phyloP scores from a whole-genome alignment of 768 basidiomycete species.

The Tubosaeta sp. region DNA sequence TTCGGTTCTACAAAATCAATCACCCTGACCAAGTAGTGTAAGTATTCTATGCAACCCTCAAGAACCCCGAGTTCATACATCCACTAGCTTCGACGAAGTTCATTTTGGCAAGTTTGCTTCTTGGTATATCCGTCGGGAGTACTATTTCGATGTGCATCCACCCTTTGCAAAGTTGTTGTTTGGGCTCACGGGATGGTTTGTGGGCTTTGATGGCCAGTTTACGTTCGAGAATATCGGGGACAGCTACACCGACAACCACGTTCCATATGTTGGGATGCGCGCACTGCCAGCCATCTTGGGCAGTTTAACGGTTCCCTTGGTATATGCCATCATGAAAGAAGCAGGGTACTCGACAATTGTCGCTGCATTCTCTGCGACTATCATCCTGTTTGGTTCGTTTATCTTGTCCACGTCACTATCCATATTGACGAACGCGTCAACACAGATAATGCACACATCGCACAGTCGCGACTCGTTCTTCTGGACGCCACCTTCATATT shows the following conservation, averaged over 20 bases:
- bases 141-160: constrained; percentile 99
- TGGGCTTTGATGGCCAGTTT: constrained; percentile 93
- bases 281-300: constrained; percentile 89
- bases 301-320: constrained; percentile 83
- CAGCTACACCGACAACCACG: constrained; percentile 78
- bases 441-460: constrained; percentile 91
- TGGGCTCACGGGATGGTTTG: constrained; percentile 92
- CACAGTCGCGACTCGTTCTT: constrained; percentile 94
- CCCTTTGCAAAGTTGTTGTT: constrained; percentile 95
- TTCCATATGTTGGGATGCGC: constrained; percentile 93
- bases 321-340: constrained; percentile 98
- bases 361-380: constrained; percentile 80
- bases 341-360: constrained; percentile 91
- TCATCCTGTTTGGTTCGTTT: constrained; percentile 83
- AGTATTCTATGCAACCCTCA: constrained; percentile 31
- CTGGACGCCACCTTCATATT: constrained; percentile 92
- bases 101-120: constrained; percentile 98
- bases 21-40: constrained; percentile 94
- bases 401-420: not conserved
- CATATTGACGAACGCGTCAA: constrained; percentile 6
- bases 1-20: constrained; percentile 93
- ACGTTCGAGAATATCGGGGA: constrained; percentile 95
- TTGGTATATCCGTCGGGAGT: constrained; percentile 88
- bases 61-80: constrained; percentile 4
- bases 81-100: constrained; percentile 86